Evolutionary conservation across 1,284 basidiomycete genomes (phyloP), one percentile per base, ranked within the genome.

Genomic region (Cryptococcus sp.): DNA sequence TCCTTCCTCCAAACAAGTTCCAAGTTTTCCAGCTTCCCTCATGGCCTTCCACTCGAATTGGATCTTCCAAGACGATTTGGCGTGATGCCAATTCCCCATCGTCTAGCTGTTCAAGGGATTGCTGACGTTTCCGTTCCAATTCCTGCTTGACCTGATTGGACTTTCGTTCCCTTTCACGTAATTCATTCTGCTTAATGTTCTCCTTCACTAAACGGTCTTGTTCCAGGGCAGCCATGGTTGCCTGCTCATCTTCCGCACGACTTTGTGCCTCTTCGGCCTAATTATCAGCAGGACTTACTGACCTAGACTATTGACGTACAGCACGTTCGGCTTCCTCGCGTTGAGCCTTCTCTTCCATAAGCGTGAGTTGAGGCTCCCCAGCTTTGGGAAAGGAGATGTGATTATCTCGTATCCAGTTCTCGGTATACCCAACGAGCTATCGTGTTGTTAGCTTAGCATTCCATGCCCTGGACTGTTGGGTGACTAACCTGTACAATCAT

Each of bases 401-500:
- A 54, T 75, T 67, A 10, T 62, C 59, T 13, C 65, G 60, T 13
- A 77, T 68, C 57, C 66, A 75, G 14, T 70, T 67, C 46, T 62
- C 54, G 0, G 70, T 63, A 14, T 62, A 57, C 21, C 65, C 64
- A 19, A 62, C 62, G 21, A 77, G 60, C 74, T 76, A 37, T 5
- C 11, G 36, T 4, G 16, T 13, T 16, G 4, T 4, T 39, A 49
- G 39, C 10, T 5, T 13, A 7, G 24, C n/a, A 10, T 45, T 25
- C 2, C 19, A 16, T n/a, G n/a, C n/a, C n/a, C n/a, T n/a, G n/a
- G 36, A 24, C n/a, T 7, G 42, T 39, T 43, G 31, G 14, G 19
- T n/a, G 25, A 32, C 69, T 59, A 45, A 73, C 73, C 39, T 74
- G 71, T 40, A 70, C 75, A 24, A 77, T 67, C 67, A 75, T 74